A percentile compares a stretch with the other conserved stretches of the same genome.
Conservation (phyloP, 1,284 basidiomycete species). For the Ganoderma leucocontextum region DNA sequence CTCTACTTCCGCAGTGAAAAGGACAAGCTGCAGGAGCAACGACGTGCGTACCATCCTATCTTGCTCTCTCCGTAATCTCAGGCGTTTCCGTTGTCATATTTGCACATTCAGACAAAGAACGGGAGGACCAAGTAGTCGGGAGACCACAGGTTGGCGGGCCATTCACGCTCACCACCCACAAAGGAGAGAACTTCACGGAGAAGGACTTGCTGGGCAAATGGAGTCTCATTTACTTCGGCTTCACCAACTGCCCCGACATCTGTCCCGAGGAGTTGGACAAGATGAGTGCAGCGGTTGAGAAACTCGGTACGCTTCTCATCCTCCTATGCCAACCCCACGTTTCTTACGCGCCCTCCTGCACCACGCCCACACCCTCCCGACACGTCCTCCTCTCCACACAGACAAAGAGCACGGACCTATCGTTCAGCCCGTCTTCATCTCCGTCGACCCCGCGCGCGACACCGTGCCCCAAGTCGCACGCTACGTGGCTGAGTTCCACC, state of each 20-base stretch:
- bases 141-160: constrained; percentile 90
- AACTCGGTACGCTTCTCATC: constrained; percentile 63
- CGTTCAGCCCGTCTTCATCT: constrained; percentile 90
- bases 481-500: constrained; percentile 89
- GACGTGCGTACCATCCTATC: constrained; percentile 32
- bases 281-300: constrained; percentile 84
- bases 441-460: constrained; percentile 96
- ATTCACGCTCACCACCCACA: constrained; percentile 79
- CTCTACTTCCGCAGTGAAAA: constrained; percentile 94
- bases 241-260: constrained; percentile 98
- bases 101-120: constrained; percentile 66
- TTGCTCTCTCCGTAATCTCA: constrained; percentile 5
- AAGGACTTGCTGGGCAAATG: constrained; percentile 87
- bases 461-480: constrained; percentile 65
- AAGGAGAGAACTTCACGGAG: constrained; percentile 81
- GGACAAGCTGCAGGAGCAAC: constrained; percentile 73
- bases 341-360: constrained; percentile 3
- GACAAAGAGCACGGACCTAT: constrained; percentile 74
- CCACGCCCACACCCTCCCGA: constrained; percentile 1
- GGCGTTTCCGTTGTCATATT: neutral
- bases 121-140: constrained; percentile 63
- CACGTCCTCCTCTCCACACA: constrained; percentile 40
- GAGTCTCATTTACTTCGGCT: constrained; percentile 96
- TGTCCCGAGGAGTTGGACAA: constrained; percentile 99
- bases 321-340: neutral